phyloP scores from a whole-genome alignment of 495 filamentous ascomycete species.

The Cudoniella acicularis region DNA sequence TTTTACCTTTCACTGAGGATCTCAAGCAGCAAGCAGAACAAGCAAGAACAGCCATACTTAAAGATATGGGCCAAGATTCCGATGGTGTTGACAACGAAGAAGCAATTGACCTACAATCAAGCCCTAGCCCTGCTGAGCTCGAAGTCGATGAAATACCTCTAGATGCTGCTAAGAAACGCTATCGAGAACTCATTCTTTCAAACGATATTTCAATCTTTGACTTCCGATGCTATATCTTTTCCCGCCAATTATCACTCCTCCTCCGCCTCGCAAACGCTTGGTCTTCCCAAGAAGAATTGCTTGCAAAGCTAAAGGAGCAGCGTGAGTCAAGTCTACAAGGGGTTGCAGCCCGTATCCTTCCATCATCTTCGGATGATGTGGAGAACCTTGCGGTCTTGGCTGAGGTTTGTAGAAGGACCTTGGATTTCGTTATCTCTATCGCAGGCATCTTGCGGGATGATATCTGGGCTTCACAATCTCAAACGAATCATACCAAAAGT shows the following conservation, averaged over 20 bases:
- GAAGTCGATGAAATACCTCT: slow-evolving; percentile 57
- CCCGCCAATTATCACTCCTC: slow-evolving; percentile 78
- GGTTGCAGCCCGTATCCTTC: slow-evolving; percentile 43
- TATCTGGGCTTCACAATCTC: slow-evolving; percentile 46
- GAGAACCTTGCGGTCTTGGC: slow-evolving; percentile 75
- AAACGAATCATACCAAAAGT: slow-evolving; percentile 19
- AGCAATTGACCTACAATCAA: slow-evolving; percentile 44
- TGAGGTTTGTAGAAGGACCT: slow-evolving; percentile 72
- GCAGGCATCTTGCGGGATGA: slow-evolving; percentile 76
- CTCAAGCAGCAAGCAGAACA: slow-evolving; percentile 56
- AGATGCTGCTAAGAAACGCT: slow-evolving; percentile 70
- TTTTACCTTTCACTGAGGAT: slow-evolving; percentile 68
- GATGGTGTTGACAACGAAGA: slow-evolving; percentile 35
- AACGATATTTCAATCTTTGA: slow-evolving; percentile 98
- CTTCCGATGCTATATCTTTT: slow-evolving; percentile 92
- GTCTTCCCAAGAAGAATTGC: slow-evolving; percentile 51
- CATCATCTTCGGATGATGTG: slow-evolving; percentile 49
- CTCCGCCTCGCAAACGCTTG: slow-evolving; percentile 74
- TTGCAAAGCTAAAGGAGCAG: slow-evolving; percentile 55
- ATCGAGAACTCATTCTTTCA: slow-evolving; percentile 88
- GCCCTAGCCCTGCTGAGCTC: slow-evolving; percentile 25
- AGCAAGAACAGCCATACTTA: slow-evolving; percentile 33
- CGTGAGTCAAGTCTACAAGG: slow-evolving; percentile 48
- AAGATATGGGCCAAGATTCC: slow-evolving; percentile 11
- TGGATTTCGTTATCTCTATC: slow-evolving; percentile 76